A percentile compares a stretch with the other conserved stretches of the same genome.
Conservation (phyloP, 345 rosid species). For the Eucalyptus erythrocorys region DNA sequence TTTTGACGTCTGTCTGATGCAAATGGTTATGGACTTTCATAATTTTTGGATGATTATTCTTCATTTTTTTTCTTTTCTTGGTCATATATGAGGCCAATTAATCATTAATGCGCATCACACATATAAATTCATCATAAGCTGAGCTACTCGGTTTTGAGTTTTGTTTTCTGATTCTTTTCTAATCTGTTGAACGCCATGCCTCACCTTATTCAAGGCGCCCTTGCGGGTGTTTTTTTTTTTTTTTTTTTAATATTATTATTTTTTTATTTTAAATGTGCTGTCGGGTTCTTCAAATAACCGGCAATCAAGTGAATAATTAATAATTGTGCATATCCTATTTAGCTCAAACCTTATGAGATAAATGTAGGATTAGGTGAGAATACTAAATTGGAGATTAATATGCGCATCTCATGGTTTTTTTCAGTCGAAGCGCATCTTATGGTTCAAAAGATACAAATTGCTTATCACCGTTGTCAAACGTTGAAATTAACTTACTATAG, state of each 20-base stretch:
- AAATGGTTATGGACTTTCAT: background rate
- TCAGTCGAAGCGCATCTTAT: too few relatives aligned
- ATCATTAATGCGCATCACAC: background rate
- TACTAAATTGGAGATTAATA: background rate
- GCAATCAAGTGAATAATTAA: background rate
- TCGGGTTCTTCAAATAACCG: background rate
- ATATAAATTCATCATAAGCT: background rate
- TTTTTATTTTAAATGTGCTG: too few relatives aligned
- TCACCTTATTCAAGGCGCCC: background rate
- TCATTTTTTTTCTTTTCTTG: background rate
- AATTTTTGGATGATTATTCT: background rate
- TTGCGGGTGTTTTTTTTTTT: background rate
- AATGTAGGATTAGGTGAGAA: background rate
- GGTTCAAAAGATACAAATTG: background rate
- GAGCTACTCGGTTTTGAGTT: background rate
- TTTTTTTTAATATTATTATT: too few relatives aligned
- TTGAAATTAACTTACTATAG: background rate
- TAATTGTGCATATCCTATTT: background rate
- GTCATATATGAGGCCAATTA: background rate
- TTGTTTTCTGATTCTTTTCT: background rate
- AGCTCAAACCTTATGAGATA: background rate
- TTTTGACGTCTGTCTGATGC: background rate
- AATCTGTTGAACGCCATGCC: background rate
- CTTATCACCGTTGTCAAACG: background rate
- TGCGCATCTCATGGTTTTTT: background rate